These are phyloP conservation scores for Acorus gramineus DNA, from an alignment of 106 monocot genomes.

Conservation along the genomic window DNA sequence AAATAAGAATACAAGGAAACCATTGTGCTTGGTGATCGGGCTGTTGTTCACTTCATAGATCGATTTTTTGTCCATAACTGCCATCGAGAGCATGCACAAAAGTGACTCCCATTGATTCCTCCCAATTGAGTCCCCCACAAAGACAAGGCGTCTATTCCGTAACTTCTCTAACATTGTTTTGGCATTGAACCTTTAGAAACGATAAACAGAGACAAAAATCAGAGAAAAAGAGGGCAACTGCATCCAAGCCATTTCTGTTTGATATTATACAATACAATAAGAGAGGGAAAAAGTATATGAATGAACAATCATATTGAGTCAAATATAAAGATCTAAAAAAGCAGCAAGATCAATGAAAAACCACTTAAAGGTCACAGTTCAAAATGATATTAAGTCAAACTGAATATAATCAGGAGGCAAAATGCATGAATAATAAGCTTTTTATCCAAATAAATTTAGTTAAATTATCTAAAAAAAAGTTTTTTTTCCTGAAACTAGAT, in stretches of 20 bases:
- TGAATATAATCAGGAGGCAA: too few relatives aligned
- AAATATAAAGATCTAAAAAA: neutral
- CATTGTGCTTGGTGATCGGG: conserved; percentile 20
- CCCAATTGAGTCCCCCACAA: conserved; percentile 29
- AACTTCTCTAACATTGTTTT: conserved; percentile 20
- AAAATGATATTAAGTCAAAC: too few relatives aligned
- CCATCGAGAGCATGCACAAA: conserved; percentile 28
- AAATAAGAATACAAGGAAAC: conserved; percentile 24
- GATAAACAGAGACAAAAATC: neutral
- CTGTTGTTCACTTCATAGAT: conserved; percentile 33
- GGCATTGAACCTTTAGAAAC: conserved; percentile 17
- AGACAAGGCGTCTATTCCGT: conserved; percentile 20
- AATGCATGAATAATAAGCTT: too few relatives aligned
- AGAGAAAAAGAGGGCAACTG: neutral
- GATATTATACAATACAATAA: neutral
- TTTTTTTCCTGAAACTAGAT: too few relatives aligned
- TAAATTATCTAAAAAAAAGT: too few relatives aligned
- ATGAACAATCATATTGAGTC: neutral
- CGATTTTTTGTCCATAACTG: conserved; percentile 20
- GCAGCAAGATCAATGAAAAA: too few relatives aligned
- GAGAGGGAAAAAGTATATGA: neutral
- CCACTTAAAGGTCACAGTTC: too few relatives aligned
- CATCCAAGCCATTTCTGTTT: too few relatives aligned
- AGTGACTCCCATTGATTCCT: conserved; percentile 39
- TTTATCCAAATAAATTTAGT: too few relatives aligned